phyloP scores from a whole-genome alignment of 768 basidiomycete species.

The Cubamyces lactineus region DNA sequence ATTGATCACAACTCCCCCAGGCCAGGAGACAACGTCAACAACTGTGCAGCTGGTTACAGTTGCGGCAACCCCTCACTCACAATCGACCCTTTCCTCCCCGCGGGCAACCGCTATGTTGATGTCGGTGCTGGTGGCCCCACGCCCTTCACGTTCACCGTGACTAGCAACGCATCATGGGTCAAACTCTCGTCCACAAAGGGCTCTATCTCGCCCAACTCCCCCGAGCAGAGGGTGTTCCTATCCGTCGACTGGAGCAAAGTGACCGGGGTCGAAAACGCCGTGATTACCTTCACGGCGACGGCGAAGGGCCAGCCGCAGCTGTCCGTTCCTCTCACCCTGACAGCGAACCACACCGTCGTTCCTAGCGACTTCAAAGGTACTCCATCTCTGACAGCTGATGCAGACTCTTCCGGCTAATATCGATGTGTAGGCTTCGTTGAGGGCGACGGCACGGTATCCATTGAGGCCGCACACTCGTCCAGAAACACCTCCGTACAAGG shows the following conservation, averaged over 20 bases:
- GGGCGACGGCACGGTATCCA: constrained; percentile 65
- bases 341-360: constrained; percentile 39
- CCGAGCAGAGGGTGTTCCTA: constrained; percentile 58
- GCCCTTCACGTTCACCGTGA: constrained; percentile 58
- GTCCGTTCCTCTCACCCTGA: constrained; percentile 32
- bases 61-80: constrained; percentile 53
- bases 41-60: constrained; percentile 54
- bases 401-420: no score
- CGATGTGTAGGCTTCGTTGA: constrained; percentile 57
- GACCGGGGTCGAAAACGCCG: constrained; percentile 40
- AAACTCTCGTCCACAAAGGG: constrained; percentile 52
- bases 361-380: constrained; percentile 54
- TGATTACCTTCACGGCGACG: constrained; percentile 52
- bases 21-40: constrained; percentile 68
- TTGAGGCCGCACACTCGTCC: constrained; percentile 66
- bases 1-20: constrained; percentile 33
- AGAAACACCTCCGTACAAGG: constrained; percentile 54
- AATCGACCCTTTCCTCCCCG: constrained; percentile 61
- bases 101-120: constrained; percentile 61
- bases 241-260: constrained; percentile 63
- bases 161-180: constrained; percentile 57
- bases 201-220: constrained; percentile 47
- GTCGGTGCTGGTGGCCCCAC: constrained; percentile 63
- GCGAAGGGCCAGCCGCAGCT: constrained; percentile 43
- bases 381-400: background rate